Base-by-base conservation (phyloP, 192 early-diverging fungal species). In the Coemansia sp. region DNA sequence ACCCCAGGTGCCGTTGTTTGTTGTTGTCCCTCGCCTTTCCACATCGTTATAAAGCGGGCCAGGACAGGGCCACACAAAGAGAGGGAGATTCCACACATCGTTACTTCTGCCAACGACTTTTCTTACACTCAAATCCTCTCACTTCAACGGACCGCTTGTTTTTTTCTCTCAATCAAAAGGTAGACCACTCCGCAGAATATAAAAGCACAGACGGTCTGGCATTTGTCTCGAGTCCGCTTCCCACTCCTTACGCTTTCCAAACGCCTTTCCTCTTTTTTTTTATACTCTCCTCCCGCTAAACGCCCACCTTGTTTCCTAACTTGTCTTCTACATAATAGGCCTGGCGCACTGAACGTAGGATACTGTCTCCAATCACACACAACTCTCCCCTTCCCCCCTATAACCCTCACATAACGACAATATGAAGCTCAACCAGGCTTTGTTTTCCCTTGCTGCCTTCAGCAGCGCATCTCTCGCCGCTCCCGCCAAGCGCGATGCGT, bases 401-500 rank as follows among this genome's bases (percentile, higher is more conserved):
- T 47, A 76, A 60, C 57, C 76, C 69, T 73, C 79, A 83, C 58
- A 70, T 78, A 62, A 78, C 80, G 75, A 74, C 72, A 78, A 73
- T 55, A 83, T 83, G 80, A 83, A 83, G 80, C 67, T 83, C 67
- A 83, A 77, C 76, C 80, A 83, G 70, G 76, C 80, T 62, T 78
- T 71, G 64, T 72, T 83, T 73, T 75, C 80, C 57, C 69, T 83
- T 63, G 80, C 80, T 41, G 74, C 80, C 69, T 78, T 83, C 68
- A 74, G 80, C 75, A 83, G 80, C 80, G 50, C 75, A 39, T 67
- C 61, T 31, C 53, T 68, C 18, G 80, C 75, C 24, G 73, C 64
- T 15, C 80, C 80, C 60, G 72, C 78, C 75, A 83, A 83, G 80
- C 80, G 75, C 55, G 36, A 70, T 57, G 53, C 13, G 15, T 58